Percentiles rank a stretch among this genome's conserved stretches.
These are phyloP conservation scores for Geoglossum cookeanum DNA, from an alignment of 2,329 filamentous ascomycete genomes.

Conservation along the genomic window DNA sequence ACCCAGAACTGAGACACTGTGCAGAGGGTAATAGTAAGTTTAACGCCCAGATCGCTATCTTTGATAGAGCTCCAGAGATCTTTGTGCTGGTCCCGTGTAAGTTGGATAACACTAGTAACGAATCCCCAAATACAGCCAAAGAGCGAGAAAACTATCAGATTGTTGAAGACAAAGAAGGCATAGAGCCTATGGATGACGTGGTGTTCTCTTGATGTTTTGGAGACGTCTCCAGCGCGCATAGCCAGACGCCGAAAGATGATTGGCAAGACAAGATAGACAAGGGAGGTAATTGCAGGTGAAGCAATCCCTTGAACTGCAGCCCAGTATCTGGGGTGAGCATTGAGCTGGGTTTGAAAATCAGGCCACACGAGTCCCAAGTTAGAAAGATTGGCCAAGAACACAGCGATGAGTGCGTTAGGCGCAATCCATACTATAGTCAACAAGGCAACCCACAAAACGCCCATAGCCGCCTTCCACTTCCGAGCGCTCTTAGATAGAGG, in stretches of 20 bases:
- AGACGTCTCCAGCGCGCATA: slow-evolving; percentile 67
- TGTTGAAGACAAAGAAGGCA: slow-evolving; percentile 95
- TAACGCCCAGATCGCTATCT: slow-evolving; percentile 39
- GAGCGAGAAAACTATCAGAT: slow-evolving; percentile 79
- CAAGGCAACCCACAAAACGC: slow-evolving; percentile 64
- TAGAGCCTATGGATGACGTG: slow-evolving; percentile 86
- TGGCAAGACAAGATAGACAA: slow-evolving; percentile 73
- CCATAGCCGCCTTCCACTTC: slow-evolving; percentile 54
- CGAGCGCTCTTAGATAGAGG: slow-evolving; percentile 48
- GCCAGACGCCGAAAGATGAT: slow-evolving; percentile 80
- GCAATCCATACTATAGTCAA: slow-evolving; percentile 75
- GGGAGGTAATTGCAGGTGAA: slow-evolving; percentile 69
- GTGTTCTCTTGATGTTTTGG: slow-evolving; percentile 78
- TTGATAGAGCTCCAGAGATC: slow-evolving; percentile 51
- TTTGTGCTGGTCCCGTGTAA: slow-evolving; percentile 32
- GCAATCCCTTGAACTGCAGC: slow-evolving; percentile 80
- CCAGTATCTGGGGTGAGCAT: slow-evolving; percentile 49
- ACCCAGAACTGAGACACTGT: slow-evolving; percentile 82
- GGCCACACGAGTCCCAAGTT: slow-evolving; percentile 70
- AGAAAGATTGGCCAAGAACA: slow-evolving; percentile 72
- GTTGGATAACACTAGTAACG: slow-evolving; percentile 41
- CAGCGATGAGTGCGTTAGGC: slow-evolving; percentile 83
- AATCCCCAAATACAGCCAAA: slow-evolving; percentile 72
- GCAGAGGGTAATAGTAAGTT: slow-evolving; percentile 58
- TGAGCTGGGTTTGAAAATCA: slow-evolving; percentile 48